Base-by-base conservation (phyloP, 805 yeast species). In the Myxozyma sirexii region DNA sequence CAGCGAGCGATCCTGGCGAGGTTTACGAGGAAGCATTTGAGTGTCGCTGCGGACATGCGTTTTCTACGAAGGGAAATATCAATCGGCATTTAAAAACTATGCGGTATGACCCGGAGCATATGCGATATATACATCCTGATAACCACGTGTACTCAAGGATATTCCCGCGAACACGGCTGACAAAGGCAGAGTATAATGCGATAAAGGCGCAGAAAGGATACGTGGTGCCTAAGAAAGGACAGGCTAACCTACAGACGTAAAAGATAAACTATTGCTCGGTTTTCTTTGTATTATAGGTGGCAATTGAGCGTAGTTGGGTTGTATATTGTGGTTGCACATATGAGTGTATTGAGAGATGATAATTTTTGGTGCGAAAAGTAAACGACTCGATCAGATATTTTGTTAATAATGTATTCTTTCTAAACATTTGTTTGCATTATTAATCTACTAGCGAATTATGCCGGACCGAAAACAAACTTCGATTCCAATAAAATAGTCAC, bases 21-120 rank as follows among this genome's bases (percentile, higher is more conserved):
- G 37, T 43, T 23, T 57, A 51, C 48, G 53, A 45, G 13, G 43
- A 47, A 17, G 46, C 50, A 5, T 60, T 38, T 26, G 45, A 41
- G n/a, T 60, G 64, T 42, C 35, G 54, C 7, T 60, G 64, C 43
- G 64, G 64, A 10, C 59, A 47, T 35, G 37, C 23, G 21, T 60
- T 60, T 39, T 46, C 64, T 2, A 60, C 62, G 1, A 57, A 60
- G 41, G 64, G 64, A 38, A 60, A 60, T 31, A 54, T 60, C 35
- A 59, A 60, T 27, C 54, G 64, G 17, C 64, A 60, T 41, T 31
- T 60, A 23, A 41, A 53, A 21, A 39, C 53, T 19, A 33, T 57
- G 55, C 38, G 64, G 19, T 35, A 58, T 38, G 64, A 60, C 31
- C 49, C 39, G 4, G 56, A 54, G 13, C 64, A 60, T 24, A 21